These are phyloP conservation scores for Ophioceras dolichostomum DNA, from an alignment of 2,329 filamentous ascomycete genomes.

Conservation along the genomic window DNA sequence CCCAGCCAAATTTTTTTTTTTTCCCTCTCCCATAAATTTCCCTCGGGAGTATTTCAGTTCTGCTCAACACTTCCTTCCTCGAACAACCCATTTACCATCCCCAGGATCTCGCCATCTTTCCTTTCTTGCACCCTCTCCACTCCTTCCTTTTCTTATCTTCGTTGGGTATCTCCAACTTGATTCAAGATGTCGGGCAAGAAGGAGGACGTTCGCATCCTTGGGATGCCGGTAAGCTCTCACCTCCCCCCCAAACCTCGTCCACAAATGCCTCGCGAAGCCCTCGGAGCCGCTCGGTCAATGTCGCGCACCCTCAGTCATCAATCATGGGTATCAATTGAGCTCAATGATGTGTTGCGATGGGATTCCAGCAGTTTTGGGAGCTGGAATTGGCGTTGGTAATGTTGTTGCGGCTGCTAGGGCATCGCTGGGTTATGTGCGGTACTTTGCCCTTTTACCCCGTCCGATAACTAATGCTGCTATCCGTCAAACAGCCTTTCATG, in stretches of 20 bases:
- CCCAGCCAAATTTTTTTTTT: conserved; percentile 41
- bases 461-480: conserved; percentile 13
- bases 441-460: neutral
- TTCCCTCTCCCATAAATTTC: conserved; percentile 28
- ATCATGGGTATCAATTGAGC: conserved; percentile 9
- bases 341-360: neutral
- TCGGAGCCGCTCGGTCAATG: neutral
- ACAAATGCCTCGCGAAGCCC: conserved; percentile 14
- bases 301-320: neutral
- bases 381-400: neutral
- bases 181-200: no score
- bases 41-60: conserved; percentile 26
- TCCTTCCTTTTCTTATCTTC: conserved; percentile 40
- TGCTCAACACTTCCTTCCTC: conserved; percentile 20
- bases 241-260: conserved; percentile 8
- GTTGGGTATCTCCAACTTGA: conserved; percentile 37
- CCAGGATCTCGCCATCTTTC: conserved; percentile 18
- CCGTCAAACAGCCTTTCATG: conserved; percentile 65
- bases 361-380: conserved; percentile 2
- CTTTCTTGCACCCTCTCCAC: conserved; percentile 44
- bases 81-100: conserved; percentile 1
- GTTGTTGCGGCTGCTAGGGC: neutral
- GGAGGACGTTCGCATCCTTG: conserved; percentile 46
- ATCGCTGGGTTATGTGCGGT: neutral
- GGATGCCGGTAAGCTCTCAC: conserved; percentile 50